Conservation (phyloP, 2,329 filamentous ascomycete genomes). For the Diaporthe citri region DNA sequence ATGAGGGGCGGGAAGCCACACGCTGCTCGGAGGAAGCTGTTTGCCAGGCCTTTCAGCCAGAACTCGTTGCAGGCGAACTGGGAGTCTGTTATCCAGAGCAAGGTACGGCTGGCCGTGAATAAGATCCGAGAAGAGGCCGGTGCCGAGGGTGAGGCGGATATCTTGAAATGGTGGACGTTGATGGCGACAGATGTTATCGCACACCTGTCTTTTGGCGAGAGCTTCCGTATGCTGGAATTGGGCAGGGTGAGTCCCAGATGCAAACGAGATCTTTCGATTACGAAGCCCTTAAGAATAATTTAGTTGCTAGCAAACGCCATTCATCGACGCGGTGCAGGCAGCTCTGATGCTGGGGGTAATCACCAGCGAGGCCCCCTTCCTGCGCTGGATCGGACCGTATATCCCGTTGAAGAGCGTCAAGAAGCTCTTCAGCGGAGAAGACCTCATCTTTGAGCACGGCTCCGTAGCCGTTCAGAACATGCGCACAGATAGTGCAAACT, state of each 20-base stretch:
- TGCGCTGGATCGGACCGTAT: constrained; percentile 14
- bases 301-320: constrained; percentile 44
- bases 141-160: constrained; percentile 49
- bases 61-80: constrained; percentile 32
- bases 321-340: constrained; percentile 27
- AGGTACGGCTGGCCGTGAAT: constrained; percentile 26
- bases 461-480: constrained; percentile 28
- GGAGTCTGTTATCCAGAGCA: constrained; percentile 23
- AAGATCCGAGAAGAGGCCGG: constrained; percentile 33
- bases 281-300: constrained; percentile 51
- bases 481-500: constrained; percentile 33
- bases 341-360: constrained; percentile 25
- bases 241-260: not conserved
- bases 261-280: not conserved
- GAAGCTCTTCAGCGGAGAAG: constrained; percentile 29
- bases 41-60: constrained; percentile 37
- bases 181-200: constrained; percentile 59
- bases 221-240: constrained; percentile 44
- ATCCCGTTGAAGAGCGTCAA: constrained; percentile 27
- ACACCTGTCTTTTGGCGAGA: constrained; percentile 57
- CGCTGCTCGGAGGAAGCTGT: constrained; percentile 33
- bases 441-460: constrained; percentile 32
- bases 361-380: constrained; percentile 18
- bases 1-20: constrained; percentile 33
- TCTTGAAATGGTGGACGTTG: constrained; percentile 59